Evolutionary conservation across 352 stramenopile species (phyloP).

Genomic region (Phytophthora quininea): DNA sequence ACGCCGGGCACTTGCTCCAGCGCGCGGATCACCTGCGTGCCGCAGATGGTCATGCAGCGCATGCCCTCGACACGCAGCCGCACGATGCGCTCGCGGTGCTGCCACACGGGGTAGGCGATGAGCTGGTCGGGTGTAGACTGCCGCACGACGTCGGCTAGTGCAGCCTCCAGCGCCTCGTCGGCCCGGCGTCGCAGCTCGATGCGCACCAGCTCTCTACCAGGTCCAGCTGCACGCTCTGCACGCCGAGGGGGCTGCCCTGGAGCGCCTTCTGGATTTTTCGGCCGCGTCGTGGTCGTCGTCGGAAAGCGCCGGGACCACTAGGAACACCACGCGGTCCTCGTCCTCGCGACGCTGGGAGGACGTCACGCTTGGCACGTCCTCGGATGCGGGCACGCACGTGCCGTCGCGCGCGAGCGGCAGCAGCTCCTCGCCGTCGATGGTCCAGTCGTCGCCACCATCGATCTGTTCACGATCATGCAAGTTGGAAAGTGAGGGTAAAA

Average conservation of each 20-base stretch:
- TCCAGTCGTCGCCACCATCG: conserved; percentile 27
- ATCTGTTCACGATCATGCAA: conserved; percentile 7
- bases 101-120: conserved; percentile 82
- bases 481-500: conserved; percentile 30
- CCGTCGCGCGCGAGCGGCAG: conserved; percentile 41
- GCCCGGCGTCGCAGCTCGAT: conserved; percentile 59
- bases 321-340: conserved; percentile 74
- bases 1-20: conserved; percentile 84
- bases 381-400: conserved; percentile 59
- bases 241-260: conserved; percentile 33
- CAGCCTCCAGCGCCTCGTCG: conserved; percentile 49
- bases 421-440: conserved; percentile 25
- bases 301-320: conserved; percentile 60
- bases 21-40: conserved; percentile 75
- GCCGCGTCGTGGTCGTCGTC: conserved; percentile 31
- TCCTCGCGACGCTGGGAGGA: conserved; percentile 57
- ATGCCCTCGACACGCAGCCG: conserved; percentile 80
- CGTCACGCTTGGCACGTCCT: conserved; percentile 78
- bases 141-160: conserved; percentile 66
- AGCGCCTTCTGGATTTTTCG: conserved; percentile 45
- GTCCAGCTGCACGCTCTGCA: conserved; percentile 62
- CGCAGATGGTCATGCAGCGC: conserved; percentile 90
- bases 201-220: conserved; percentile 62
- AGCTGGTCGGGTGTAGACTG: conserved; percentile 46
- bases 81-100: conserved; percentile 83